Evolutionary conservation across 1,284 basidiomycete species (phyloP), one percentile per base, ranked within the genome.

Genomic region (Ceratorhiza oryzae-sativae): DNA sequence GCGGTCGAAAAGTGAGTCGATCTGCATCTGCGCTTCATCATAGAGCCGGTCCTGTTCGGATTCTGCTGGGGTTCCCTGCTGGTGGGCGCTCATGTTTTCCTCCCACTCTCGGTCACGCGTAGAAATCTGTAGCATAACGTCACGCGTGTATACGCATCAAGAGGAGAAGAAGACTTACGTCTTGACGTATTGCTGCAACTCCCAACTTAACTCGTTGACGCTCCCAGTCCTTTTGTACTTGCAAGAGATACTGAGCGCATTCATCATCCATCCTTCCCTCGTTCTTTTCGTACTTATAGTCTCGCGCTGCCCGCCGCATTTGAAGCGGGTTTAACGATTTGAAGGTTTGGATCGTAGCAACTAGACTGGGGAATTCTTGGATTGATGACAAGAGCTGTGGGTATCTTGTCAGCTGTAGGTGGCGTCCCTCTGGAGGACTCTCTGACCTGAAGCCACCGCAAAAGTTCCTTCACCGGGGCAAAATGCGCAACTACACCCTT

Each of bases 171-270:
- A 34, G 23, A 63, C 79, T 71, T 73, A 90, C 89, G 85, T 93
- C 91, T 81, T 90, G 91, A 73, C 91, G 87, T 51, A 93, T 81
- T 5, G 89, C 88, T 78, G 93, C 89, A 5, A 93, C 90, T 3
- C 91, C 91, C 25, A 91, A 82, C 77, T 93, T 92, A 39, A 96
- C 88, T 32, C 93, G 85, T 79, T 92, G 90, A 72, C 92, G 84
- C 81, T 97, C 95, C 97, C 97, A 98, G 79, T 98, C 96, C 77
- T 93, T 93, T 80, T 97, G 95, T 12, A 98, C 83, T 77, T 98
- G 95, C 3, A 89, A 91, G 30, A 99, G 86, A 78, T 98, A 98
- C 81, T 97, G 94, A 58, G 88, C 83, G 78, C 96, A 98, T 79
- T 99, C 97, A 27, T 97, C 94, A 5, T 90, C 91, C 93, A 99